These are phyloP conservation scores for Westerdykella sp. DNA, from an alignment of 2,329 filamentous ascomycete species.

Conservation along the genomic window DNA sequence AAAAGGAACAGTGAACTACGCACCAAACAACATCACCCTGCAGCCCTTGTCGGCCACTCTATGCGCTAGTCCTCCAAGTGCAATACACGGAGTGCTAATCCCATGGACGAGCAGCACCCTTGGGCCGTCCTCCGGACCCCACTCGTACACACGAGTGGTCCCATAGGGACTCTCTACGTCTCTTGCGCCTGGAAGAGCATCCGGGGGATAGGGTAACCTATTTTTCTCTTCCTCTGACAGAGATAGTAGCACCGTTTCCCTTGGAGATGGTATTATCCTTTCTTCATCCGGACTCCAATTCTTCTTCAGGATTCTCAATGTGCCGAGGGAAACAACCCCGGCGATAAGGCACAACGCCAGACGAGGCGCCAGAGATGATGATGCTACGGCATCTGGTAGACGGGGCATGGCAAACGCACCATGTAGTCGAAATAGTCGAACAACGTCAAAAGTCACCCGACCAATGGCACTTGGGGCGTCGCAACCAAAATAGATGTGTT, in stretches of 20 bases:
- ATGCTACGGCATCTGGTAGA: background rate
- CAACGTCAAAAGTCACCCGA: conserved; percentile 1
- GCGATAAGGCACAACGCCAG: conserved; percentile 10
- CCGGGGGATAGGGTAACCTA: conserved; percentile 55
- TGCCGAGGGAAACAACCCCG: conserved; percentile 23
- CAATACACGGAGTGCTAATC: conserved; percentile 70
- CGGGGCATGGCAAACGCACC: background rate
- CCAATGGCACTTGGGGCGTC: conserved; percentile 2
- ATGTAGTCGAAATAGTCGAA: background rate
- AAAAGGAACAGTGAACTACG: conserved; percentile 19
- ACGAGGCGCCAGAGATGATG: background rate
- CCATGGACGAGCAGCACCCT: conserved; percentile 74
- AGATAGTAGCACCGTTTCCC: conserved; percentile 17
- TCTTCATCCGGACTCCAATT: conserved; percentile 12
- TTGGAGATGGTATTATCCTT: conserved; percentile 23
- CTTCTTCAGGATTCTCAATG: conserved; percentile 16
- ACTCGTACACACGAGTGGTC: conserved; percentile 69
- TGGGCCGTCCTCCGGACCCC: conserved; percentile 64
- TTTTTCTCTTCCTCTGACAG: conserved; percentile 21
- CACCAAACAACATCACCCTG: conserved; percentile 71
- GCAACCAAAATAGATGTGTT: conserved; percentile 5
- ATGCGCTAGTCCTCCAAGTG: conserved; percentile 60
- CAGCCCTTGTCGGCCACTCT: conserved; percentile 60
- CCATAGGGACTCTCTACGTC: conserved; percentile 67
- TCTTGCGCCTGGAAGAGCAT: conserved; percentile 62